phyloP scores from a whole-genome alignment of 805 yeast species.

The Saccharomycopsis malanga region DNA sequence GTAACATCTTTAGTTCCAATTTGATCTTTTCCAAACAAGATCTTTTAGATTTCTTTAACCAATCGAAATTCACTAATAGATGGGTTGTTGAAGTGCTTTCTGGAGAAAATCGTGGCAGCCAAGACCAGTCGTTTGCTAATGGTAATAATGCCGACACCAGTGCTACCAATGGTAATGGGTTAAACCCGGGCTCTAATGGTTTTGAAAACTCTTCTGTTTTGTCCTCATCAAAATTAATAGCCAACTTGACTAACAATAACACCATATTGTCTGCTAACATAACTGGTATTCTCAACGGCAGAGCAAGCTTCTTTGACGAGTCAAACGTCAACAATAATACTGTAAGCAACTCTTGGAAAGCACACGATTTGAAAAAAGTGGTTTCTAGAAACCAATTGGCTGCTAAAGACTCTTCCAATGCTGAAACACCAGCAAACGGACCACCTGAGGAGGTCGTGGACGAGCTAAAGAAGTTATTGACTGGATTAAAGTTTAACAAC shows the following conservation, averaged over 20 bases:
- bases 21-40: conserved; percentile 8
- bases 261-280: neutral
- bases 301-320: neutral
- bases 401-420: neutral
- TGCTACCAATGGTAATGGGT: neutral
- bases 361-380: neutral
- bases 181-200: neutral
- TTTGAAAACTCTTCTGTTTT: conserved; percentile 8
- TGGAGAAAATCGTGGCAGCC: neutral
- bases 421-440: neutral
- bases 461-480: neutral
- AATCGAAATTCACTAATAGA: conserved; percentile 9
- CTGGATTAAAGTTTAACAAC: conserved; percentile 5
- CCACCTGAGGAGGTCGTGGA: neutral
- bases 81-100: conserved; percentile 14
- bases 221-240: conserved; percentile 4
- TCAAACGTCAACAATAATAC: no score
- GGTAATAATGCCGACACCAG: neutral
- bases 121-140: neutral
- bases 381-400: neutral
- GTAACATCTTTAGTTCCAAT: neutral
- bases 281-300: neutral
- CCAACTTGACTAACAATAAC: conserved; percentile 5
- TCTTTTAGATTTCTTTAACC: conserved; percentile 1
- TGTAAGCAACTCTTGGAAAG: neutral